Evolutionary conservation across 345 rosid species (phyloP).

Genomic region (Salix purpurea): DNA sequence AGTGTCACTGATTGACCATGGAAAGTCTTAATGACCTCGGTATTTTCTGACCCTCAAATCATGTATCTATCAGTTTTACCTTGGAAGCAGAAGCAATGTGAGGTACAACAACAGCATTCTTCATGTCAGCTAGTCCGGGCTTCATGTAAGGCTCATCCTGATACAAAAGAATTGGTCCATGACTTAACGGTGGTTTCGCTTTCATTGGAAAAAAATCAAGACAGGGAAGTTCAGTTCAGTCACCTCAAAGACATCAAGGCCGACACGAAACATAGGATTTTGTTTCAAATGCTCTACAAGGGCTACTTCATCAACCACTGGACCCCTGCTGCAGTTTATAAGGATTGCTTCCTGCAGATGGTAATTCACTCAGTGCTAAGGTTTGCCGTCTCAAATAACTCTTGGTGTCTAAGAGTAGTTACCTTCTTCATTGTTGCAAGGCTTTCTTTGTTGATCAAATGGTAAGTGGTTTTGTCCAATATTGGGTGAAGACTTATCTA

Average conservation of each 20-base stretch:
- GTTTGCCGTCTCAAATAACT: neutral
- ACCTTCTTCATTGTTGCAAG: constrained; percentile 96
- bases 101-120: constrained; percentile 85
- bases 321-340: constrained; percentile 93
- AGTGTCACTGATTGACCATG: neutral
- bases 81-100: constrained; percentile 98
- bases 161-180: constrained; percentile 5
- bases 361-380: neutral
- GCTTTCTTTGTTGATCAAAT: constrained; percentile 86
- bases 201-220: neutral
- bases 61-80: constrained; percentile 33
- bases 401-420: neutral
- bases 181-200: neutral
- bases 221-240: neutral
- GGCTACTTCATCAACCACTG: constrained; percentile 87
- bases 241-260: constrained; percentile 99
- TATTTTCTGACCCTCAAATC: neutral
- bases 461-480: constrained; percentile 91
- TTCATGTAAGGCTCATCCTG: constrained; percentile 98
- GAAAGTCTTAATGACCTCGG: neutral
- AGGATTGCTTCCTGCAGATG: constrained; percentile 79
- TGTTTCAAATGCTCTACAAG: constrained; percentile 78
- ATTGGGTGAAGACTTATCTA: constrained; percentile 97
- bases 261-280: constrained; percentile 94
- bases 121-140: constrained; percentile 91